These are phyloP conservation scores for Platanthera zijinensis DNA, from an alignment of 106 monocot genomes.

Conservation along the genomic window DNA sequence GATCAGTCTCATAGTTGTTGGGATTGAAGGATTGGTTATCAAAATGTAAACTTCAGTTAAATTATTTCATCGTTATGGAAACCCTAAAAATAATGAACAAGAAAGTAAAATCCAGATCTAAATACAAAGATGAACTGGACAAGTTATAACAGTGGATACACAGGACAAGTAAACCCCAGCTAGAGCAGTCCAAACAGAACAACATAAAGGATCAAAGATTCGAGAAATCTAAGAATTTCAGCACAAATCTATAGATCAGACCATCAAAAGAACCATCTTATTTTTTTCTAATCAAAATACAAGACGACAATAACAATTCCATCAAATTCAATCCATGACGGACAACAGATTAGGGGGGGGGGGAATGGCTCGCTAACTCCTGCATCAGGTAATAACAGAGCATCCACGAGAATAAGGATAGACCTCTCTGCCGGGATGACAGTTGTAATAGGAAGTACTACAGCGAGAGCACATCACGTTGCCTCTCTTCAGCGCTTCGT, in stretches of 20 bases:
- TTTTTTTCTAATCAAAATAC: neutral
- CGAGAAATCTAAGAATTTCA: neutral
- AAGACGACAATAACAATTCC: neutral
- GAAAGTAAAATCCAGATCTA: too few species aligned
- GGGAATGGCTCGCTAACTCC: neutral
- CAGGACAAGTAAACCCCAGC: too few species aligned
- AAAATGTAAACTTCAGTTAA: too few species aligned
- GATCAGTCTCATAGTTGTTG: slow-evolving; percentile 96
- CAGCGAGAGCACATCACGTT: slow-evolving; percentile 25
- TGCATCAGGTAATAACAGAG: slow-evolving; percentile 30
- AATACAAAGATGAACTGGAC: too few species aligned
- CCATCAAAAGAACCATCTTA: neutral
- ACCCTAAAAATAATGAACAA: too few species aligned
- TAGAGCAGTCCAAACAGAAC: too few species aligned
- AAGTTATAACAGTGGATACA: too few species aligned
- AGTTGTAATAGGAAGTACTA: slow-evolving; percentile 49
- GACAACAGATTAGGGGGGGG: neutral
- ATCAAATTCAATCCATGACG: neutral
- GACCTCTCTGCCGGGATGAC: slow-evolving; percentile 34
- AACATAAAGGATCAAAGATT: too few species aligned
- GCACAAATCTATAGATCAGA: neutral
- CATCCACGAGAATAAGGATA: slow-evolving; percentile 37
- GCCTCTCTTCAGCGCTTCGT: slow-evolving; percentile 29
- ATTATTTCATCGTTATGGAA: too few species aligned
- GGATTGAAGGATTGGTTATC: too few species aligned